phyloP scores from a whole-genome alignment of 805 yeast species.

The Kodamaea kaohsiungensis region DNA sequence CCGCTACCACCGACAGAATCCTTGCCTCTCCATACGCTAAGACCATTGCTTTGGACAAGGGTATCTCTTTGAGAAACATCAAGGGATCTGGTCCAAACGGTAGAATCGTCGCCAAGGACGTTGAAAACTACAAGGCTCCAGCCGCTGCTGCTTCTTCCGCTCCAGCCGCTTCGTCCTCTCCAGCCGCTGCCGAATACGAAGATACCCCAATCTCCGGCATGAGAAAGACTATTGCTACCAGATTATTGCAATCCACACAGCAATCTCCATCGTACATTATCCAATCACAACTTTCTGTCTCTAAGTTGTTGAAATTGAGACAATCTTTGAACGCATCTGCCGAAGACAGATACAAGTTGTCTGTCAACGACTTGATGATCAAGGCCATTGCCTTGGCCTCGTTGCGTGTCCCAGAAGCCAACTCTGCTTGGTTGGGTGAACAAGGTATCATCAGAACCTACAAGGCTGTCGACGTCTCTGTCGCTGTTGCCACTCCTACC shows the following conservation, averaged over 20 bases:
- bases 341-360: slow-evolving; percentile 84
- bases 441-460: slow-evolving; percentile 92
- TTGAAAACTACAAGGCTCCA: slow-evolving; percentile 64
- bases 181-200: slow-evolving; percentile 56
- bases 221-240: slow-evolving; percentile 92
- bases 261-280: slow-evolving; percentile 91
- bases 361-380: slow-evolving; percentile 90
- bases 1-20: slow-evolving; percentile 61
- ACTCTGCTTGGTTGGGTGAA: slow-evolving; percentile 88
- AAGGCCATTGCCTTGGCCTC: slow-evolving; percentile 94
- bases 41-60: slow-evolving; percentile 88
- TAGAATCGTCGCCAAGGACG: slow-evolving; percentile 88
- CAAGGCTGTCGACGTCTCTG: slow-evolving; percentile 91
- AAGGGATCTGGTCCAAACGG: slow-evolving; percentile 96
- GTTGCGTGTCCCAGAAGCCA: slow-evolving; percentile 87
- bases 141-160: slow-evolving; percentile 47
- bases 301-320: slow-evolving; percentile 89
- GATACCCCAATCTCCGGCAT: slow-evolving; percentile 87
- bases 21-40: slow-evolving; percentile 95
- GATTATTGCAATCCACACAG: slow-evolving; percentile 84
- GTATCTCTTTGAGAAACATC: slow-evolving; percentile 79
- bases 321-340: slow-evolving; percentile 82
- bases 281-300: slow-evolving; percentile 80
- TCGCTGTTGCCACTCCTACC: slow-evolving; percentile 97
- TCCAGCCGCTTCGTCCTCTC: slow-evolving; percentile 46